Evolutionary conservation across 345 rosid species (phyloP), one percentile per base, ranked within the genome.

Genomic region (Carallia brachiata): DNA sequence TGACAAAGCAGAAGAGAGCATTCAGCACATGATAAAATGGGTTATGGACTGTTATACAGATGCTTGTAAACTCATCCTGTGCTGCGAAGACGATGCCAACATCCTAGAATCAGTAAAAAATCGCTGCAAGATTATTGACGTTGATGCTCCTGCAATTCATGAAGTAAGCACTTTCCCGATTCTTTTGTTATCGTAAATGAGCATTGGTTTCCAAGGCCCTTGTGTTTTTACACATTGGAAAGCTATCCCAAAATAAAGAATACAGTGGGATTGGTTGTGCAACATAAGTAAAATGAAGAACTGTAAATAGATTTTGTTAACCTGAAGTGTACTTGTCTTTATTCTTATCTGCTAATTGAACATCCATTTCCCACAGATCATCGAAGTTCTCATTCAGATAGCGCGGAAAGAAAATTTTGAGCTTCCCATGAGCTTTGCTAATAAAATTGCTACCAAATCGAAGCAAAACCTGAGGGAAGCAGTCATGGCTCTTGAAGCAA

Each of bases 401-500:
- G 86, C 88, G 10, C 83, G 77, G 68, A 87, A 84, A 73, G 90
- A 89, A 72, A 84, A 84, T 15, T 78, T 89, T 67, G 88, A 89
- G 63, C 85, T 89, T 31, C 72, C 90, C 3, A 78, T 73, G 90
- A 85, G 71, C 53, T 89, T 89, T 65, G 90, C 91, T 27, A 83
- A 87, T 34, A 87, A 80, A 71, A 84, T 85, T 66, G 90, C 90
- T 6, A 60, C 86, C 23, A 87, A 84, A 75, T 84, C 91, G 31
- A 84, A 85, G 81, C 89, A 86, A 75, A 81, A 85, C 71, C 54
- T 85, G 64, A 82, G 91, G 71, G 77, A 79, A 73, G 91, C 90
- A 69, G 83, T 87, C 76, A 87, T 84, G 91, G 88, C 87, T 65
- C 90, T 87, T 28, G 90, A 89, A 77, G 90, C 95, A 47, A 84